Evolutionary conservation across 805 yeast species (phyloP).

Genomic region (Candida ficus): DNA sequence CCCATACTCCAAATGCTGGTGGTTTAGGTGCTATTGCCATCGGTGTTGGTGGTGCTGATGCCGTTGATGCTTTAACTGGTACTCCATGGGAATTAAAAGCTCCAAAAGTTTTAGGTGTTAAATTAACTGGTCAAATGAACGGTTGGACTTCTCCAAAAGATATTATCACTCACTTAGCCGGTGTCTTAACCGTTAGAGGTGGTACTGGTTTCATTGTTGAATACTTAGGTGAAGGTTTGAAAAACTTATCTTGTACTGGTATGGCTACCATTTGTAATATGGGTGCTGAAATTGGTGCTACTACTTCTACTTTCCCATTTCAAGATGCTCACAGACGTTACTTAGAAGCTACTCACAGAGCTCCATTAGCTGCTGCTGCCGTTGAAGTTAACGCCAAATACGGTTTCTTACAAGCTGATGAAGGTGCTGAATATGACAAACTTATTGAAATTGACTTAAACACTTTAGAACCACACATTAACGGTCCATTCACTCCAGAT

Average conservation of each 20-base stretch:
- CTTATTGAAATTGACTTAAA: constrained; percentile 84
- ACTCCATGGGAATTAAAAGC: constrained; percentile 99
- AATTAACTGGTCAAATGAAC: constrained; percentile 78
- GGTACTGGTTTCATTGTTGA: constrained; percentile 97
- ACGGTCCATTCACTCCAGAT: constrained; percentile 99
- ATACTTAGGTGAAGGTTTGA: constrained; percentile 94
- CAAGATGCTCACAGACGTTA: constrained; percentile 75
- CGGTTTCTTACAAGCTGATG: constrained; percentile 76
- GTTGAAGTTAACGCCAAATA: constrained; percentile 48
- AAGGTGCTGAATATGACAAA: constrained; percentile 86
- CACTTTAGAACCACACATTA: constrained; percentile 87
- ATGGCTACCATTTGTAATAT: constrained; percentile 99
- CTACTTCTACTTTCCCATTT: constrained; percentile 96
- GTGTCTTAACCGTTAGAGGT: constrained; percentile 90
- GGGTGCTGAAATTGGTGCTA: constrained; percentile 99
- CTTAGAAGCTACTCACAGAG: constrained; percentile 79
- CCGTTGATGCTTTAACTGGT: constrained; percentile 95
- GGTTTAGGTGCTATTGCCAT: constrained; percentile 98
- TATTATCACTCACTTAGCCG: constrained; percentile 89
- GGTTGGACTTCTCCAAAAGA: constrained; percentile 99
- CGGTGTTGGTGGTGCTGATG: constrained; percentile 99
- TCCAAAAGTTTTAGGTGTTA: constrained; percentile 91
- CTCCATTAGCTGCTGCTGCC: constrained; percentile 77
- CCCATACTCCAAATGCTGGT: constrained; percentile 99
- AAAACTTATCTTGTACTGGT: constrained; percentile 89